Conservation (phyloP, 768 basidiomycete genomes). For the Tylopilus felleus region DNA sequence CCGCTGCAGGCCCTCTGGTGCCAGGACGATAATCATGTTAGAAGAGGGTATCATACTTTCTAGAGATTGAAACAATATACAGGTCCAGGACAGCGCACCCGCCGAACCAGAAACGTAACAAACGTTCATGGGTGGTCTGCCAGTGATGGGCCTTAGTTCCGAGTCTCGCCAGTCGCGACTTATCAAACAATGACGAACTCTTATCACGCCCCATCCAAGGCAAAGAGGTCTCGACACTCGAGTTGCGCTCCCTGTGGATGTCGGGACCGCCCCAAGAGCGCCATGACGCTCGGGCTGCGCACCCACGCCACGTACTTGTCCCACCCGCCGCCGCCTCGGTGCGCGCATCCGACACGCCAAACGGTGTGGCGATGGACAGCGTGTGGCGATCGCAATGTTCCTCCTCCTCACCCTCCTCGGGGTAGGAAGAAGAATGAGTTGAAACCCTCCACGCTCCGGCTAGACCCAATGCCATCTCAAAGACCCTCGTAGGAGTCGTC, state of each 20-base stretch:
- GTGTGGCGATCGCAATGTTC: conserved; percentile 22
- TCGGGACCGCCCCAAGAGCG: conserved; percentile 16
- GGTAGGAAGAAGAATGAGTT: conserved; percentile 54
- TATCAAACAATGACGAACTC: not conserved
- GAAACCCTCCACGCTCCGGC: conserved; percentile 38
- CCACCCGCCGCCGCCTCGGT: not conserved
- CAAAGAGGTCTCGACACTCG: conserved; percentile 5
- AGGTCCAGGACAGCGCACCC: no score
- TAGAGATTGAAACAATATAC: no score
- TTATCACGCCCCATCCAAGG: not conserved
- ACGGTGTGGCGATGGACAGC: conserved; percentile 4
- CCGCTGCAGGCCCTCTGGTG: no score
- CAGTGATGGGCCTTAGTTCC: no score
- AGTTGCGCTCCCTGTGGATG: conserved; percentile 2
- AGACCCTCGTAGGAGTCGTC: conserved; percentile 25
- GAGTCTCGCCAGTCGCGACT: not conserved
- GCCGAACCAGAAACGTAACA: no score
- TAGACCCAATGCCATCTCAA: conserved; percentile 17
- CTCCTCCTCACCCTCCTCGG: conserved; percentile 25
- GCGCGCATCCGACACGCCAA: not conserved
- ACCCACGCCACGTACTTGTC: conserved; percentile 14
- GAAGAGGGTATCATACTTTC: no score
- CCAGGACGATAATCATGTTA: no score
- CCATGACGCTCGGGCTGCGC: conserved; percentile 7
- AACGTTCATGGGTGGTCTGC: no score